Conservation (phyloP, 2,329 filamentous ascomycete species). For the Diaporthe australafricana region DNA sequence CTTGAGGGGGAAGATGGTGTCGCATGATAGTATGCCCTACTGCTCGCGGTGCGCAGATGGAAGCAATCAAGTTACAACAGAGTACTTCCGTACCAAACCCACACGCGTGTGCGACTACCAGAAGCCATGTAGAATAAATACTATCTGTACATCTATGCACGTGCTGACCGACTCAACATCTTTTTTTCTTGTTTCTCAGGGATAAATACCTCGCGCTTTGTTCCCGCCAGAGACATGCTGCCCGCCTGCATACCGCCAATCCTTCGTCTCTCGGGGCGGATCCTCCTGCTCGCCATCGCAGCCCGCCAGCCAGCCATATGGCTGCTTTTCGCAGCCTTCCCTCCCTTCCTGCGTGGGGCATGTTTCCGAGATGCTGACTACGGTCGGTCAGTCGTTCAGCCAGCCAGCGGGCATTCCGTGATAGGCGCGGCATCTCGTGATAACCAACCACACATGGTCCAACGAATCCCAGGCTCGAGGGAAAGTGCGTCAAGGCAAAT, state of each 20-base stretch:
- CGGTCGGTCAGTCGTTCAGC: background rate
- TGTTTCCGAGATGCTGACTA: background rate
- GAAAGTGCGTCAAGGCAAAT: background rate
- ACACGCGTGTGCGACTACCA: too few relatives aligned
- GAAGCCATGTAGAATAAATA: background rate
- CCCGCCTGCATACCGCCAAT: conserved; percentile 25
- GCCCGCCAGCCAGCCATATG: too few relatives aligned
- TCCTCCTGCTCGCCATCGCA: conserved; percentile 11
- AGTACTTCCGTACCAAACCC: background rate
- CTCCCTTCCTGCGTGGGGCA: background rate
- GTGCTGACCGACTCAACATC: conserved; percentile 1
- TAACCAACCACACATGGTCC: too few relatives aligned
- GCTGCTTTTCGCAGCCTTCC: too few relatives aligned
- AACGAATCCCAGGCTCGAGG: too few relatives aligned
- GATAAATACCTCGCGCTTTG: background rate
- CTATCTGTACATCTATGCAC: background rate
- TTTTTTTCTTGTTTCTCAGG: background rate
- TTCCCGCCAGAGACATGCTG: conserved; percentile 7
- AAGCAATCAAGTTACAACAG: background rate
- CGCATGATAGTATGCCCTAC: too few relatives aligned
- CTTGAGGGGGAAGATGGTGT: background rate
- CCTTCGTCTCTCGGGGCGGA: conserved; percentile 14
- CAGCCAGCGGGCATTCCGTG: background rate
- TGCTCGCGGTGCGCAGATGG: background rate
- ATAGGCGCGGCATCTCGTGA: conserved; percentile 14